phyloP scores from a whole-genome alignment of 495 filamentous ascomycete species.

The Xylaria sp. region DNA sequence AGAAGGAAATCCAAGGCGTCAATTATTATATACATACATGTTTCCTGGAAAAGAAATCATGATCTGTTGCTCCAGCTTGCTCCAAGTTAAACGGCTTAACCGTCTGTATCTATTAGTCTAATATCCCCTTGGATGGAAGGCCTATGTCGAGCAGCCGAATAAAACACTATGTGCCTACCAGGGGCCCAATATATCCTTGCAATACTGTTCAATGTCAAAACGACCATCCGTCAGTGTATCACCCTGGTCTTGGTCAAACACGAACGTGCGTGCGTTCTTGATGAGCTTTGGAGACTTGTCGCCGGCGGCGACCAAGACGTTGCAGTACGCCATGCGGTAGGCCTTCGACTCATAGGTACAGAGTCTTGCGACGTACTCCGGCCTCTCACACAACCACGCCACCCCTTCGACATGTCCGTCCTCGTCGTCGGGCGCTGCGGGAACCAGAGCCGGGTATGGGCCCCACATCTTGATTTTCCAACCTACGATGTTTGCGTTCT shows the following conservation, averaged over 20 bases:
- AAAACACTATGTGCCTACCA: neutral
- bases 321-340: conserved; percentile 31
- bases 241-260: conserved; percentile 3
- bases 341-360: conserved; percentile 25
- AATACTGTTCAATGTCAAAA: conserved; percentile 25
- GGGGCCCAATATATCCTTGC: neutral
- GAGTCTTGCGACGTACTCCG: conserved; percentile 18
- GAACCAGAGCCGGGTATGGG: conserved; percentile 29
- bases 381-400: conserved; percentile 31
- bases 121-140: neutral
- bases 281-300: conserved; percentile 28
- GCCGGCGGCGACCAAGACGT: conserved; percentile 22
- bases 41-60: neutral
- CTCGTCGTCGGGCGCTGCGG: conserved; percentile 1
- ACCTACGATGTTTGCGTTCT: conserved; percentile 24
- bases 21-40: no score
- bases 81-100: neutral
- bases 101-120: neutral
- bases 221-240: conserved; percentile 22
- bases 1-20: no score
- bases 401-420: conserved; percentile 18
- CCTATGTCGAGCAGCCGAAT: neutral
- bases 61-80: neutral
- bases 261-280: conserved; percentile 33
- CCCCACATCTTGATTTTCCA: conserved; percentile 35